Evolutionary conservation across 225 moss, liverwort and hornwort species (phyloP), one percentile per base, ranked within the genome.

Genomic region (Physcomitrellopsis africana): DNA sequence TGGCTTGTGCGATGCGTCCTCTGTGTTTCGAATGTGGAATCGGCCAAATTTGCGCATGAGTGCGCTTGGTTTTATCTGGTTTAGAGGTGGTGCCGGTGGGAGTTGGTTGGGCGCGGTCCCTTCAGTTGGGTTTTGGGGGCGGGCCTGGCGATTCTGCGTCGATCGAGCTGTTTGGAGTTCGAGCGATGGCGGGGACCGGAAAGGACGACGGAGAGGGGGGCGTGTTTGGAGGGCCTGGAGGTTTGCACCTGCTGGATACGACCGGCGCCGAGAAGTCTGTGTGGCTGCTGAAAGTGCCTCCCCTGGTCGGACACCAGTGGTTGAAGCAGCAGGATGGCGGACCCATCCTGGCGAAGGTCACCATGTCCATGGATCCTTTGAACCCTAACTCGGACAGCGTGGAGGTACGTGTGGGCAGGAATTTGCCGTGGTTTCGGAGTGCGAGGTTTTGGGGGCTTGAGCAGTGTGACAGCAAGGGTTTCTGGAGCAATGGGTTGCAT

Each of bases 201-300:
- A 84, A 84, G 62, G 83, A 68, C 60, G 81, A 75, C 54, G 81
- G 72, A 78, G 85, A 81, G 78, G 95, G 82, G 56, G 90, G 87
- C 10, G 68, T 73, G 53, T 84, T 84, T 70, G 84, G 80, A 70
- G 90, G 80, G 8, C 74, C 80, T 4, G 84, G 81, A 44, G 76
- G 77, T 49, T 77, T 84, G 72, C 81, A 91, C 57, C 74, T 82
- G 32, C 62, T 99, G 23, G 99, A 95, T 10, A 86, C 84, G 3
- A 14, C 75, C 54, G 78, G 68, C 46, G 83, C 89, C 16, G 99
- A 99, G 8, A 82, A 90, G 45, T 79, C 88, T 12, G 92, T 95
- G 58, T 95, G 93, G 95, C 76, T 99, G 84, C 81, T 99, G 52
- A 99, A 99, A 77, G 92, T 95, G 68, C 95, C 99, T 20, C 89